Percentiles rank a stretch among this genome's conserved stretches.
Conservation (phyloP, 2,329 filamentous ascomycete genomes). For the Ceratocystis alfenasii region DNA sequence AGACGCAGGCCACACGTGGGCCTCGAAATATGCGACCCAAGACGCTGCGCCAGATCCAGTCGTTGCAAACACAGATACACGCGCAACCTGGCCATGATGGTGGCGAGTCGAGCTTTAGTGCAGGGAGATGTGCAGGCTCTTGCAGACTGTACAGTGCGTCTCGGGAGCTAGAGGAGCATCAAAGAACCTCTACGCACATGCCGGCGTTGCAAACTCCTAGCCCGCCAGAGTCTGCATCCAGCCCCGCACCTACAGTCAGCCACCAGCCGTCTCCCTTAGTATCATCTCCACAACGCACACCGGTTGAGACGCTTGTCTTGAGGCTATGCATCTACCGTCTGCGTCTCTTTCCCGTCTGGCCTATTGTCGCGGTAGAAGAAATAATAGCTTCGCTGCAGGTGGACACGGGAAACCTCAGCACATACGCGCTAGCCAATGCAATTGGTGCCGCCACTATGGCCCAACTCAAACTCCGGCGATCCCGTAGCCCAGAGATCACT, state of each 20-base stretch:
- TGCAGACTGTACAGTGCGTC: not conserved
- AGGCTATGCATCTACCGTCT: conserved; percentile 36
- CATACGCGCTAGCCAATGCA: conserved; percentile 34
- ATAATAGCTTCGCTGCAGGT: conserved; percentile 32
- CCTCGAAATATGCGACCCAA: conserved; percentile 36
- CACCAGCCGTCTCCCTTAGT: not conserved
- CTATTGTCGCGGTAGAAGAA: conserved; percentile 36
- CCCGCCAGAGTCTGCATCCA: not conserved
- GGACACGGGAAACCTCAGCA: conserved; percentile 29
- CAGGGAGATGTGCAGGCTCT: not conserved
- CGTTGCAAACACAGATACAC: conserved; percentile 10
- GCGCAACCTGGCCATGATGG: not conserved
- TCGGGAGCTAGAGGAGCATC: not conserved
- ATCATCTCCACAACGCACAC: not conserved
- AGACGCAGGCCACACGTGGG: conserved; percentile 34
- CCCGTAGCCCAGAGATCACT: conserved; percentile 25
- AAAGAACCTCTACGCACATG: not conserved
- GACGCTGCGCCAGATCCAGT: conserved; percentile 34
- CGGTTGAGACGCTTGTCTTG: conserved; percentile 8
- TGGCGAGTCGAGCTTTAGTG: too few species aligned
- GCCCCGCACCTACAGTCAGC: not conserved
- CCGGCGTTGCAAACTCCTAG: not conserved
- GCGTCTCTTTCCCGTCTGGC: conserved; percentile 42
- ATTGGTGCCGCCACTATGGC: conserved; percentile 39
- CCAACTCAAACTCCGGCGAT: conserved; percentile 35